phyloP scores from a whole-genome alignment of 495 filamentous ascomycete species.

The Cercophora samala region DNA sequence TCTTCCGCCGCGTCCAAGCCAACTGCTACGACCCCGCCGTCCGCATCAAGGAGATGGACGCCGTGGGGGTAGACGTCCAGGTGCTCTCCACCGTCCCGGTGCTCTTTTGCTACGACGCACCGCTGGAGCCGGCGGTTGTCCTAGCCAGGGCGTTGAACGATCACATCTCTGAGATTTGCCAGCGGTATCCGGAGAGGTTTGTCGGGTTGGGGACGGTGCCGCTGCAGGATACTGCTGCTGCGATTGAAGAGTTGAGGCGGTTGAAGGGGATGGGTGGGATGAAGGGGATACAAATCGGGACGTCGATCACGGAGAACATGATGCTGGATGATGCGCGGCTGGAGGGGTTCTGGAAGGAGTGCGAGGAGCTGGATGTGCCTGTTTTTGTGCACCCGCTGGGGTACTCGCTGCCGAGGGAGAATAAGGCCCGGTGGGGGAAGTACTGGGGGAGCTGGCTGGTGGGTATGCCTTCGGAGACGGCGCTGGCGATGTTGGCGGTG shows the following conservation, averaged over 20 bases:
- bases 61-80: conserved; percentile 31
- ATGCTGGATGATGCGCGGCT: conserved; percentile 24
- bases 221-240: conserved; percentile 53
- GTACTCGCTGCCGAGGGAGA: conserved; percentile 28
- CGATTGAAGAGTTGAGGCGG: conserved; percentile 60
- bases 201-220: conserved; percentile 31
- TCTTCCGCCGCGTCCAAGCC: conserved; percentile 28
- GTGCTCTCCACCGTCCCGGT: conserved; percentile 32
- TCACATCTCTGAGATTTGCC: conserved; percentile 21
- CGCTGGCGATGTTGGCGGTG: conserved; percentile 28
- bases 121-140: conserved; percentile 10
- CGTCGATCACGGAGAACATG: conserved; percentile 15
- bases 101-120: conserved; percentile 34
- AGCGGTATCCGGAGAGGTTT: conserved; percentile 15
- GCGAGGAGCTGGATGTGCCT: conserved; percentile 22
- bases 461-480: conserved; percentile 33
- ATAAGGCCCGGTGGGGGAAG: conserved; percentile 21
- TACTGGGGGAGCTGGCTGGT: conserved; percentile 31
- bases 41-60: conserved; percentile 29
- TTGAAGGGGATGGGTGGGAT: conserved; percentile 12
- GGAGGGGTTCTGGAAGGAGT: conserved; percentile 26
- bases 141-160: conserved; percentile 29
- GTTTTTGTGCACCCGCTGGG: conserved; percentile 33
- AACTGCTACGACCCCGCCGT: conserved; percentile 27
- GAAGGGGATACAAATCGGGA: conserved; percentile 30